Percentiles rank a stretch among this genome's conserved stretches.
These are phyloP conservation scores for Colletotrichum destructivum DNA, from an alignment of 2,329 filamentous ascomycete genomes.

Conservation along the genomic window DNA sequence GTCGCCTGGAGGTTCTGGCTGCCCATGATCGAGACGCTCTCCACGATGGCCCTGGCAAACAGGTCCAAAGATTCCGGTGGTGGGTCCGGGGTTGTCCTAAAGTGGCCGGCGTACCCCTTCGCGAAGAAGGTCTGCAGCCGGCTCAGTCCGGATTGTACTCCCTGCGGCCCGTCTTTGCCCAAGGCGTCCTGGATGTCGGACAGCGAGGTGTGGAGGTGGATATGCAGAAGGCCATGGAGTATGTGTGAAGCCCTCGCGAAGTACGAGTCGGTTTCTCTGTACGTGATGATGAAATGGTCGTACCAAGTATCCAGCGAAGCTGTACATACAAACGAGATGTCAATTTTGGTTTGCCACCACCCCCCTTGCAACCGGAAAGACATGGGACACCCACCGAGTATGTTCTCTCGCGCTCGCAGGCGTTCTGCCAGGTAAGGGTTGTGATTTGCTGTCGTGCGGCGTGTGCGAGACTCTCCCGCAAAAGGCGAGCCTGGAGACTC, in stretches of 20 bases:
- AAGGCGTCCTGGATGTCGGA: constrained; percentile 27
- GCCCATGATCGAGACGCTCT: background rate
- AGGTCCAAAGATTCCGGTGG: background rate
- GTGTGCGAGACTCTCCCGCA: no score
- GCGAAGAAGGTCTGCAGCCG: constrained; percentile 10
- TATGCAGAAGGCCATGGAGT: constrained; percentile 2
- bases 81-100: background rate
- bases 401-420: background rate
- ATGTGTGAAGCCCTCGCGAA: constrained; percentile 11
- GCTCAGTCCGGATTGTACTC: background rate
- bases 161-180: constrained; percentile 13
- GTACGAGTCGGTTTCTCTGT: background rate
- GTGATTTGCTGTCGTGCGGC: no score
- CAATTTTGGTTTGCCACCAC: background rate
- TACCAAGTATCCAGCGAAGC: background rate
- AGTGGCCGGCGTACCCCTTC: background rate
- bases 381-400: background rate
- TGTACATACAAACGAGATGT: background rate
- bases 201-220: constrained; percentile 18
- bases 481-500: background rate
- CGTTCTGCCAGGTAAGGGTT: background rate
- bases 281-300: background rate
- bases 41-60: background rate
- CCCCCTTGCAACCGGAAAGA: background rate
- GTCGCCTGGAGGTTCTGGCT: background rate